Base-by-base conservation (phyloP, 2,329 filamentous ascomycete species). In the Xylariales sp. region DNA sequence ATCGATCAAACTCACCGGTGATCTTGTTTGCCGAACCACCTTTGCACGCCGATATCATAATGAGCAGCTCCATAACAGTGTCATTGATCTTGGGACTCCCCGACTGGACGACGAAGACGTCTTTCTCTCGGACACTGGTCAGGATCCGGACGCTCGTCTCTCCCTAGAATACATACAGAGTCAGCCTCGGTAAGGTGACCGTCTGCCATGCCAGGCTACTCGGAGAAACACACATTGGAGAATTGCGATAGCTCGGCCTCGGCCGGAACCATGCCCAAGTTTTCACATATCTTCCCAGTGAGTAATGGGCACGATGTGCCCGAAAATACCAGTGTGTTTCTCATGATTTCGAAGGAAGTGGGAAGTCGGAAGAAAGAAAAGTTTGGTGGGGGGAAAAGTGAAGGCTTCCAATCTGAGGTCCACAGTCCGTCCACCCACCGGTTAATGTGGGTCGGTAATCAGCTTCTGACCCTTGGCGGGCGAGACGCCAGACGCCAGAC, bases 1-100 rank as follows among this genome's bases (percentile, higher is more conserved):
- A 18, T 24, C 22, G 31, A 22, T 33, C 15, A 38, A 47, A 65
- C 77, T 54, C 73, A 95, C 91, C 91, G 55, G 91, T 97, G 61
- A 97, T 86, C 58, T 93, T 95, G 71, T 90, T 95, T 48, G 93
- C 88, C 41, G 93, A 97, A 51, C 91, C 93, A 59, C 93, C 90
- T 68, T 96, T 97, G 77, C 93, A 98, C 53, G 93, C 93, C 51
- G 88, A 93, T 57, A 97, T 96, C 88, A 98, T 95, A 66, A 98
- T 97, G 60, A 98, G 78, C 60, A 98, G 78, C 74, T 98, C 93
- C 89, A 98, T 96, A 61, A 98, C 89, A 58, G 88, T 94, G 69
- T 98, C 93, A 65, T 98, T 98, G 75, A 96, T 95, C 69, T 86
- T 88, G 60, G 82, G 77, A 68, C 93, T 96, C 51, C 93, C 93